Conservation (phyloP, 257 asterid genomes). For the Linaria vulgaris region DNA sequence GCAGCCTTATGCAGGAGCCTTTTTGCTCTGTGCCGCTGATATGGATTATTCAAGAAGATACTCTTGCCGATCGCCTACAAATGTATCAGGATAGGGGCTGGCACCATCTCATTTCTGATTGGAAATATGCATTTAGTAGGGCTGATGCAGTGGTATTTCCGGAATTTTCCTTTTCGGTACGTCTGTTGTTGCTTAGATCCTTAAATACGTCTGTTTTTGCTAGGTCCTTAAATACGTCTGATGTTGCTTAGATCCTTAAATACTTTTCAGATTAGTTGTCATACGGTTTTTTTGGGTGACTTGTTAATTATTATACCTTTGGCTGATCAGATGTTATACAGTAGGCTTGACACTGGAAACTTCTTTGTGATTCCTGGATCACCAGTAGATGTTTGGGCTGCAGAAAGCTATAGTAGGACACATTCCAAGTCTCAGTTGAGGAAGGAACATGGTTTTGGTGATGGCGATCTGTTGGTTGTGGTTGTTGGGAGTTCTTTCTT, state of each 20-base stretch:
- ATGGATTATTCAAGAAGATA: conserved; percentile 94
- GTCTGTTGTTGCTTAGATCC: conserved; percentile 25
- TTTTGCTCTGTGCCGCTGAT: conserved; percentile 95
- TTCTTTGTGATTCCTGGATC: conserved; percentile 96
- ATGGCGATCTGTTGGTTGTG: conserved; percentile 74
- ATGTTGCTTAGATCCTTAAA: conserved; percentile 21
- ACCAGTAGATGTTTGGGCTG: conserved; percentile 93
- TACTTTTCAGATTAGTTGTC: conserved; percentile 19
- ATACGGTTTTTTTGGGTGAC: conserved; percentile 18
- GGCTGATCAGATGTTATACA: conserved; percentile 87
- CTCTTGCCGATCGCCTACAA: conserved; percentile 76
- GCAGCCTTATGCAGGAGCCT: conserved; percentile 99
- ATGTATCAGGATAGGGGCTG: conserved; percentile 61
- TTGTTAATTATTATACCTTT: conserved; percentile 37
- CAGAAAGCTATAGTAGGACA: conserved; percentile 72
- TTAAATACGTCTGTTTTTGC: too few species aligned
- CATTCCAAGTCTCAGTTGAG: conserved; percentile 77
- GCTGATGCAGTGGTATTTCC: conserved; percentile 92
- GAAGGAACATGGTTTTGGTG: conserved; percentile 65
- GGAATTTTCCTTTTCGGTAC: conserved; percentile 84
- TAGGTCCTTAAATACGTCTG: too few species aligned
- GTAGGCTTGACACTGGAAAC: conserved; percentile 96
- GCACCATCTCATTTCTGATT: conserved; percentile 71
- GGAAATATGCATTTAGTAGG: conserved; percentile 73
- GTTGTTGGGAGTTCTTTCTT: conserved; percentile 88